phyloP scores from a whole-genome alignment of 2,329 filamentous ascomycete genomes.

The Rutstroemia sp. region DNA sequence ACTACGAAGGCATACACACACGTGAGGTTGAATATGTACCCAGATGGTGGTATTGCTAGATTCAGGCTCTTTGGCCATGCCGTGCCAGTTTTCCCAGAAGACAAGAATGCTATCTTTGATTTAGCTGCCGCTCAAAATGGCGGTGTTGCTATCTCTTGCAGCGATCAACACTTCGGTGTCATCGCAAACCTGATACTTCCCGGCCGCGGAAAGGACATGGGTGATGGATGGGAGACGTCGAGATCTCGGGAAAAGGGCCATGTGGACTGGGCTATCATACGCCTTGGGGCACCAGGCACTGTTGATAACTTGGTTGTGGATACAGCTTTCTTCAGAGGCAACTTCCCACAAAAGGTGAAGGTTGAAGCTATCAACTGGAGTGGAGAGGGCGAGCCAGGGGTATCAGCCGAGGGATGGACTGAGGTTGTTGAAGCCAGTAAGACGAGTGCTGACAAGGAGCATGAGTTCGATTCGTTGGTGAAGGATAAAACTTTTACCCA shows the following conservation, averaged over 20 bases:
- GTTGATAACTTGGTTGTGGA: slow-evolving; percentile 66
- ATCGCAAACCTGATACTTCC: slow-evolving; percentile 76
- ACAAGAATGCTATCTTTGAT: slow-evolving; percentile 60
- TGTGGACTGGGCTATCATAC: slow-evolving; percentile 74
- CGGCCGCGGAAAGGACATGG: slow-evolving; percentile 75
- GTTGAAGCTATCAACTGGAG: slow-evolving; percentile 55
- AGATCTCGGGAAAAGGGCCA: slow-evolving; percentile 65
- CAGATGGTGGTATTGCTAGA: slow-evolving; percentile 75
- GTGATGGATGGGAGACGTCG: slow-evolving; percentile 81
- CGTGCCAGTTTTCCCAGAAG: slow-evolving; percentile 66
- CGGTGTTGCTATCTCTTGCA: slow-evolving; percentile 67
- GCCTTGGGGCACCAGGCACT: slow-evolving; percentile 58
- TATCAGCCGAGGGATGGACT: slow-evolving; percentile 54
- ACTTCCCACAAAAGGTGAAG: slow-evolving; percentile 71
- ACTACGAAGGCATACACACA: slow-evolving; percentile 68
- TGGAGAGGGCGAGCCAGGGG: slow-evolving; percentile 44
- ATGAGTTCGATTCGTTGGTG: slow-evolving; percentile 52
- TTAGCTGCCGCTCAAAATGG: slow-evolving; percentile 74
- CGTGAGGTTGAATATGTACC: slow-evolving; percentile 76
- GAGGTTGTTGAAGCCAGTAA: slow-evolving; percentile 60
- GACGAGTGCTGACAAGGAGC: slow-evolving; percentile 66
- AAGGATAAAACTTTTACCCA: slow-evolving; percentile 62
- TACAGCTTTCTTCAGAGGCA: slow-evolving; percentile 76
- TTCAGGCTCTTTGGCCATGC: slow-evolving; percentile 73
- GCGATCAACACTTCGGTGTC: slow-evolving; percentile 77